These are phyloP conservation scores for Salvia rosmarinus DNA, from an alignment of 257 asterid species.

Conservation along the genomic window DNA sequence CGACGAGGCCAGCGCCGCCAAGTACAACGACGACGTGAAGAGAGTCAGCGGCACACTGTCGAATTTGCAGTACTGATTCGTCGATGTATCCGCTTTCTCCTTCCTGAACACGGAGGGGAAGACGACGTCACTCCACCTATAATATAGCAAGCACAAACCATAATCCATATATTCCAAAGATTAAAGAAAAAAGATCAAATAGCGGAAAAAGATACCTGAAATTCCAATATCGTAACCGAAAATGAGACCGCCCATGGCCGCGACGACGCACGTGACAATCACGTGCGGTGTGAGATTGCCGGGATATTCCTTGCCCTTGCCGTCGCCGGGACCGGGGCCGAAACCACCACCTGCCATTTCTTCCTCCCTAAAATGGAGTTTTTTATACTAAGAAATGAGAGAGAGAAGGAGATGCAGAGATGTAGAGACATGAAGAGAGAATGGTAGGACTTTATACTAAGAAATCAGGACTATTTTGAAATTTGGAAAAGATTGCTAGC, in stretches of 20 bases:
- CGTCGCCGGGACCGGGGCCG: conserved; percentile 46
- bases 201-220: conserved; percentile 41
- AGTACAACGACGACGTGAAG: conserved; percentile 82
- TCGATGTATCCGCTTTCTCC: conserved; percentile 47
- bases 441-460: conserved; percentile 6
- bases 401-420: not conserved
- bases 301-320: conserved; percentile 62
- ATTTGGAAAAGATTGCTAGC: conserved; percentile 11
- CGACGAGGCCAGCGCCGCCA: conserved; percentile 79
- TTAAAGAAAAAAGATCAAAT: not conserved
- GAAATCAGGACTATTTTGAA: too few species aligned
- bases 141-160: not conserved
- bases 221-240: conserved; percentile 91
- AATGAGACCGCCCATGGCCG: conserved; percentile 94
- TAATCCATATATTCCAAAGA: not conserved
- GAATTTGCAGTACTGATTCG: conserved; percentile 83
- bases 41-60: conserved; percentile 68
- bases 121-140: conserved; percentile 87
- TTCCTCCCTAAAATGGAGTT: not conserved
- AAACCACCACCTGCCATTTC: conserved; percentile 89
- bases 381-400: not conserved
- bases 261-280: conserved; percentile 69
- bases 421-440: not conserved
- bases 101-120: conserved; percentile 64
- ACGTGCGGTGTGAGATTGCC: conserved; percentile 74